Percentiles rank a stretch among this genome's conserved stretches.
Evolutionary conservation across 2,329 filamentous ascomycete species (phyloP).

Genomic region (Fonsecaea nubica): DNA sequence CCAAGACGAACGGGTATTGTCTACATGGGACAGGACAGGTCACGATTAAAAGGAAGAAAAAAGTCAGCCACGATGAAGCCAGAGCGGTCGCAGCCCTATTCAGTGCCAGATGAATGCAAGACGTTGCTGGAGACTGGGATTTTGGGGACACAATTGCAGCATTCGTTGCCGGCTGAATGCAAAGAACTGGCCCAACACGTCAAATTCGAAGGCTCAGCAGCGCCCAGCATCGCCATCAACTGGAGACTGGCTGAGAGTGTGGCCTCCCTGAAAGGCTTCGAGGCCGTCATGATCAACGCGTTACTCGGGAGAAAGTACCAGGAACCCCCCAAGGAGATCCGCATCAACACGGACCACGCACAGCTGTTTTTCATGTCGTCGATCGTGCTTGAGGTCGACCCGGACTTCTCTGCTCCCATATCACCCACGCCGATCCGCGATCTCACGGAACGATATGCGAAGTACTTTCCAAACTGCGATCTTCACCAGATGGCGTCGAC

Average conservation of each 20-base stretch:
- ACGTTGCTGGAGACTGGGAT: no score
- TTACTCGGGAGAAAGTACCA: slow-evolving; percentile 56
- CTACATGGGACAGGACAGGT: no score
- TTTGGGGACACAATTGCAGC: no score
- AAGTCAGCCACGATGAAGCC: no score
- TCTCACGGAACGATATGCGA: slow-evolving; percentile 9
- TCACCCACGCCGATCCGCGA: slow-evolving; percentile 18
- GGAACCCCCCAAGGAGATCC: slow-evolving; percentile 7
- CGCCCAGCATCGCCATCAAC: slow-evolving; percentile 55
- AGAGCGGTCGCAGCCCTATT: no score
- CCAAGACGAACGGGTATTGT: no score
- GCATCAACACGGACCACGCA: slow-evolving; percentile 47
- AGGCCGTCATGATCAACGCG: slow-evolving; percentile 55
- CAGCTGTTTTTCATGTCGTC: slow-evolving; percentile 53
- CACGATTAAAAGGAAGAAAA: no score
- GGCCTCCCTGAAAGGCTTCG: slow-evolving; percentile 57
- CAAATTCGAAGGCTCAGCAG: slow-evolving; percentile 14
- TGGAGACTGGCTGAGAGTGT: slow-evolving; percentile 64
- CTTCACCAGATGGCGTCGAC: slow-evolving; percentile 19
- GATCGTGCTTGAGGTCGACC: slow-evolving; percentile 47
- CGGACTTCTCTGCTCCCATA: slow-evolving; percentile 45
- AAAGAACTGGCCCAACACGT: not conserved
- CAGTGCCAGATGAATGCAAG: no score
- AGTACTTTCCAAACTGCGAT: slow-evolving; percentile 26
- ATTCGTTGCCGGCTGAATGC: slow-evolving; percentile 15